Conservation (phyloP, 2,329 filamentous ascomycete genomes). For the Scedosporium dehoogii region DNA sequence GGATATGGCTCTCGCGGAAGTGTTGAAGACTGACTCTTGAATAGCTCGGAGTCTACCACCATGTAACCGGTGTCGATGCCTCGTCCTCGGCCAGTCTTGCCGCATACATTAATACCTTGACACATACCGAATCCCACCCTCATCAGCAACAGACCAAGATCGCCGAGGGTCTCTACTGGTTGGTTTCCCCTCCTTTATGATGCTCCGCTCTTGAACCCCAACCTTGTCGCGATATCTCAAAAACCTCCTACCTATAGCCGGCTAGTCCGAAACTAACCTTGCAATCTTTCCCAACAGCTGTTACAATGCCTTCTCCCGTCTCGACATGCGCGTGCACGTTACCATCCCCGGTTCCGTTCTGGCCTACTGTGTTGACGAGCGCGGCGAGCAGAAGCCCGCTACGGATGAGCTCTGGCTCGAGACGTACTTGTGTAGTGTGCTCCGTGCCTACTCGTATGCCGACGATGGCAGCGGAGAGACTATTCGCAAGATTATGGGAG, state of each 20-base stretch:
- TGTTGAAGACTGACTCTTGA: neutral
- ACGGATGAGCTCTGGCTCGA: slow-evolving; percentile 95
- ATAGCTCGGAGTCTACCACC: slow-evolving; percentile 91
- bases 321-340: slow-evolving; percentile 98
- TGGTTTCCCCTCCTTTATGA: slow-evolving; percentile 18
- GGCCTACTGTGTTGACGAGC: slow-evolving; percentile 94
- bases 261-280: neutral
- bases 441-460: slow-evolving; percentile 92
- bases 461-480: slow-evolving; percentile 90
- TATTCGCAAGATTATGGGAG: slow-evolving; percentile 95
- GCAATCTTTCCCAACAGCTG: slow-evolving; percentile 38
- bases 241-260: too few relatives aligned
- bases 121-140: slow-evolving; percentile 69
- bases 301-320: slow-evolving; percentile 97
- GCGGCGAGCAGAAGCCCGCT: slow-evolving; percentile 86
- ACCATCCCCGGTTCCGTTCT: slow-evolving; percentile 94
- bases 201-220: neutral
- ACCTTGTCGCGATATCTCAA: too few relatives aligned
- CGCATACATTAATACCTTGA: slow-evolving; percentile 96
- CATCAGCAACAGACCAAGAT: slow-evolving; percentile 68
- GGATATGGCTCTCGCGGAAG: neutral
- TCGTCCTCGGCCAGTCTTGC: slow-evolving; percentile 95
- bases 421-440: slow-evolving; percentile 89
- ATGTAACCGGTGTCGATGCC: slow-evolving; percentile 94
- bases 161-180: slow-evolving; percentile 91